Conservation (phyloP, 2,329 filamentous ascomycete genomes). For the Acrodontium crateriforme region DNA sequence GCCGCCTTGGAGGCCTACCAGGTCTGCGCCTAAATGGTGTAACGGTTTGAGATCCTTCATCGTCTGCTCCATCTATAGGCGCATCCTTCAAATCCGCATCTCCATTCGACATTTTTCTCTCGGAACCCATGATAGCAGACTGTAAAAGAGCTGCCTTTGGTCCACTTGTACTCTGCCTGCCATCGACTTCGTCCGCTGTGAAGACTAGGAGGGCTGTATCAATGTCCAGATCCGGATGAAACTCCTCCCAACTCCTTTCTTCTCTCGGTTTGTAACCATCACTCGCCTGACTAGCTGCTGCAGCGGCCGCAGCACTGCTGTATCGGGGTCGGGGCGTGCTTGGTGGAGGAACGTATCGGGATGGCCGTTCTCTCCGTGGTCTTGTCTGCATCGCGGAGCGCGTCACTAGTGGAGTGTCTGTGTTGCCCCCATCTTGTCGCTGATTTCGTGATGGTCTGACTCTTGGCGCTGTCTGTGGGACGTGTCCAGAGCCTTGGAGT, state of each 20-base stretch:
- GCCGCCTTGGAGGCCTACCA: slow-evolving; percentile 51
- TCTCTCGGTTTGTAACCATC: slow-evolving; percentile 96
- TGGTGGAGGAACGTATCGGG: slow-evolving; percentile 25
- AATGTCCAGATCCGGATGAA: slow-evolving; percentile 89
- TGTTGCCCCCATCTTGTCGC: slow-evolving; percentile 3
- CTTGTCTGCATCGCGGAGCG: slow-evolving; percentile 16
- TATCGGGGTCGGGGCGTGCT: slow-evolving; percentile 51
- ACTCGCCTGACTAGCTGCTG: slow-evolving; percentile 74
- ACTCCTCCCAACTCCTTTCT: slow-evolving; percentile 94
- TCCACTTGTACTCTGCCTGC: slow-evolving; percentile 32
- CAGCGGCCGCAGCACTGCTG: slow-evolving; percentile 75
- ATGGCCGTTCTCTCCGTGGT: slow-evolving; percentile 17
- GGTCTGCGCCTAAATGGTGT: slow-evolving; percentile 40
- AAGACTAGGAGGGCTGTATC: slow-evolving; percentile 68
- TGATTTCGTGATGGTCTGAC: slow-evolving; percentile 10
- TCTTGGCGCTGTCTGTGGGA: slow-evolving; percentile 19
- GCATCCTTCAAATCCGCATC: slow-evolving; percentile 16
- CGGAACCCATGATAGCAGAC: slow-evolving; percentile 6
- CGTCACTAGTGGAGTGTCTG: slow-evolving; percentile 8
- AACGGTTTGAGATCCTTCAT: slow-evolving; percentile 3
- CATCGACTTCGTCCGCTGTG: slow-evolving; percentile 73
- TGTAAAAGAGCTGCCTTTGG: slow-evolving; percentile 29
- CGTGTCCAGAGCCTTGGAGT: slow-evolving; percentile 26
- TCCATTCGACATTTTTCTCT: slow-evolving; percentile 10
- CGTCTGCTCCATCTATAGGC: slow-evolving; percentile 6